phyloP scores from a whole-genome alignment of 352 stramenopile genomes.

The Pythium sukuiense region DNA sequence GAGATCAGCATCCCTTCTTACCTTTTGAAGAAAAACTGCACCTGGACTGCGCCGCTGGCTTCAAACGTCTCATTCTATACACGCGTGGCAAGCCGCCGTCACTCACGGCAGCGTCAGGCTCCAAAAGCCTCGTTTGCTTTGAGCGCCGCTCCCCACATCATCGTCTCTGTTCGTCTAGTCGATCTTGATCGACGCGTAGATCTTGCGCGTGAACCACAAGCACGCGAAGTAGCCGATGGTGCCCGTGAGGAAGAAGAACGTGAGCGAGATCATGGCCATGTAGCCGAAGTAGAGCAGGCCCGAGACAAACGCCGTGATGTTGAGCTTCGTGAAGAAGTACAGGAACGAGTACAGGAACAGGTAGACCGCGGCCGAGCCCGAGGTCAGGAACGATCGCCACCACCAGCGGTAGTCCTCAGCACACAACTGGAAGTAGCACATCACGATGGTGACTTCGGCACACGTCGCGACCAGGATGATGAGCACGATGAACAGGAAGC shows the following conservation, averaged over 20 bases:
- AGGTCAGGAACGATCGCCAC: conserved; percentile 97
- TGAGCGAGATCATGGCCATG: conserved; percentile 97
- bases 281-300: conserved; percentile 99
- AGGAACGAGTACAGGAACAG: conserved; percentile 99
- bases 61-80: conserved; percentile 27
- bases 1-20: conserved; percentile 17
- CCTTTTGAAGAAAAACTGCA: conserved; percentile 17
- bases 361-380: conserved; percentile 95
- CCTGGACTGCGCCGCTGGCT: not conserved
- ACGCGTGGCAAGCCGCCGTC: not conserved
- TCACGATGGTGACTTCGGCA: conserved; percentile 98
- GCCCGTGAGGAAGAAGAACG: conserved; percentile 97
- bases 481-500: conserved; percentile 98
- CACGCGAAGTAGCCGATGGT: conserved; percentile 97
- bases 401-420: conserved; percentile 99
- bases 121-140: conserved; percentile 2
- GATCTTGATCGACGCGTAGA: conserved; percentile 96
- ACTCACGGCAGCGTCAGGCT: not conserved
- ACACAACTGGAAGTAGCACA: conserved; percentile 99
- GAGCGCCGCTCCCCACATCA: not conserved
- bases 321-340: conserved; percentile 98
- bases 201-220: conserved; percentile 99
- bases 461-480: conserved; percentile 98
- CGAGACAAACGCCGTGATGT: conserved; percentile 94
- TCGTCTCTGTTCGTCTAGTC: conserved; percentile 56